Base-by-base conservation (phyloP, 1,139 yeast genomes). In the Candida neerlandica region DNA sequence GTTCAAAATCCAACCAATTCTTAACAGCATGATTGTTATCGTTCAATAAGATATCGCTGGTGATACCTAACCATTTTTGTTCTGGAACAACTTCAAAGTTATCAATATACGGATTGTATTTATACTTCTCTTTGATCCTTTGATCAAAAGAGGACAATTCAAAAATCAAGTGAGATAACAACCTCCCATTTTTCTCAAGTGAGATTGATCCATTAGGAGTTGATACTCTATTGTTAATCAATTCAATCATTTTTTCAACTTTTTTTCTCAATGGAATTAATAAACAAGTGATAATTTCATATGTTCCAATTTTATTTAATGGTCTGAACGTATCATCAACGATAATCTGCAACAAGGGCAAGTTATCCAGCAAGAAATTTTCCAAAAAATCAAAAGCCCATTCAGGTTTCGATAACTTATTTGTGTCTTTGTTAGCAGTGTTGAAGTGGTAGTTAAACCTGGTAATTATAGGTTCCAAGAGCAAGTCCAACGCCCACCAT, bases 401-500 rank as follows among this genome's bases (percentile, higher is more conserved):
- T 63, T 89, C 96, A 0, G 96, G 96, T 59, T 84, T 85, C 49
- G 88, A 86, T 34, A 84, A 65, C 51, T 85, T 77, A 58, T 86
- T 87, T 0, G 96, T 87, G 16, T 84, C 85, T 44, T 72, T 74
- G 19, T 75, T 72, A 0, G 69, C 53, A 12, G 77, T 66, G 50
- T 82, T 83, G 65, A 92, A 92, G 66, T 92, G 97, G 66, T 78
- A 92, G 41, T 80, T 75, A 62, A 91, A 89, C 50, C 94, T 78
- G 12, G 80, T 64, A 21, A 72, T 73, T 49, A 89, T 78, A 7
- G 86, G 85, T 40, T 76, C 72, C 0, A 86, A 70, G 29, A 90
- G 66, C 0, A 77, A 64, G 32, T 78, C 78, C 44, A 88, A 74
- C 1, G 85, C 86, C 82, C 86, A 79, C 63, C 86, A 70, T 0